Conservation (phyloP, 2,329 filamentous ascomycete species). For the Ceratocystiopsis sp. region DNA sequence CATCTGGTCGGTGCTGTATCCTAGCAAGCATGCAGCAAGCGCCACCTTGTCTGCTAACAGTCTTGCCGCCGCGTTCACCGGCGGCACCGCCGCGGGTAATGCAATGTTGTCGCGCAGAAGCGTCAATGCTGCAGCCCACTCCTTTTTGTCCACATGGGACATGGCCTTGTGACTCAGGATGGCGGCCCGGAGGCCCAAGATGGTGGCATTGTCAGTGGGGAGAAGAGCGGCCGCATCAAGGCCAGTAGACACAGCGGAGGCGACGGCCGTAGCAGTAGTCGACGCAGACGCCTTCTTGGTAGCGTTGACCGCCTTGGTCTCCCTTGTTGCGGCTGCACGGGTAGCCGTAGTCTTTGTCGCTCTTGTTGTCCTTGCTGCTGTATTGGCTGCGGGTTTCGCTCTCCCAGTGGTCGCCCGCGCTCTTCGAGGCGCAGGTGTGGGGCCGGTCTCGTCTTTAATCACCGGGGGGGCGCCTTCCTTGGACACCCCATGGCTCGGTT, state of each 20-base stretch:
- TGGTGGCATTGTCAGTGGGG: slow-evolving; percentile 9
- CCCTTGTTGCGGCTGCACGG: slow-evolving; percentile 15
- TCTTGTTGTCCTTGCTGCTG: neutral
- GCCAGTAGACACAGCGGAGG: no score
- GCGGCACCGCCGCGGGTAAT: no score
- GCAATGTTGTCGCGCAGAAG: neutral
- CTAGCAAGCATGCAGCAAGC: slow-evolving; percentile 49
- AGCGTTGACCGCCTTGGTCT: slow-evolving; percentile 11
- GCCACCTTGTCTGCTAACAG: slow-evolving; percentile 36
- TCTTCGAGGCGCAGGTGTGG: neutral
- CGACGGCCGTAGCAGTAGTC: no score
- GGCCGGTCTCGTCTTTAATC: neutral
- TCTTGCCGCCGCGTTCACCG: no score
- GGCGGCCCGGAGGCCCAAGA: slow-evolving; percentile 19
- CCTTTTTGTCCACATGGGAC: slow-evolving; percentile 28
- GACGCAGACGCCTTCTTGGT: neutral
- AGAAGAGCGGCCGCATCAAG: neutral
- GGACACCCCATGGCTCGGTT: neutral
- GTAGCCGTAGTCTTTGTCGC: slow-evolving; percentile 12
- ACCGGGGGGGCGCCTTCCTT: neutral
- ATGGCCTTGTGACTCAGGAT: slow-evolving; percentile 26
- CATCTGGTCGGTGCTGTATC: slow-evolving; percentile 55
- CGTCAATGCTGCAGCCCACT: slow-evolving; percentile 39
- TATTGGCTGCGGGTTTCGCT: neutral
- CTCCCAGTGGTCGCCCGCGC: neutral